Evolutionary conservation across 1,139 yeast species (phyloP).

Genomic region (Candida freyschussii): DNA sequence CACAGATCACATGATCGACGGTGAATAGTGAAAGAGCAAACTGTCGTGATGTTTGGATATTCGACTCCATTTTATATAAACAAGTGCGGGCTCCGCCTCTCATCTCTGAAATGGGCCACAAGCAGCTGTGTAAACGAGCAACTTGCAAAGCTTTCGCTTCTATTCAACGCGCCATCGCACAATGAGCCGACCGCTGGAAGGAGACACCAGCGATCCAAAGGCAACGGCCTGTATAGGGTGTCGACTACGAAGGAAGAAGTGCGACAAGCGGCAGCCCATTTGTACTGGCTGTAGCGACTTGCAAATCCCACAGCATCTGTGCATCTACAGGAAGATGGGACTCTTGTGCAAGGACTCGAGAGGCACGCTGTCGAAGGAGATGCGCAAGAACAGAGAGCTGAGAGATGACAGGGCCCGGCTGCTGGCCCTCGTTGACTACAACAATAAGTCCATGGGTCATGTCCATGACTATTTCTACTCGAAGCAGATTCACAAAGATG

Average conservation of each 20-base stretch:
- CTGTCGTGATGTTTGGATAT: too few species aligned
- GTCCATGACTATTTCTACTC: slow-evolving; percentile 12
- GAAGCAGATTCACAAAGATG: slow-evolving; percentile 4
- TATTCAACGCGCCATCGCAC: too few species aligned
- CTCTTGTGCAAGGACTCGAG: slow-evolving; percentile 17
- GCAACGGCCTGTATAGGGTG: slow-evolving; percentile 19
- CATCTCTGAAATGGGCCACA: too few species aligned
- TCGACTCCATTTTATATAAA: too few species aligned
- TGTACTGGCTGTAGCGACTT: slow-evolving; percentile 16
- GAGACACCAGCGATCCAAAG: too few species aligned
- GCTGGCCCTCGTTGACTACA: slow-evolving; percentile 10
- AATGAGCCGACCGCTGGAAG: too few species aligned
- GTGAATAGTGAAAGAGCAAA: too few species aligned
- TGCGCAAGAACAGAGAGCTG: slow-evolving; percentile 11
- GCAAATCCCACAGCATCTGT: slow-evolving; percentile 14
- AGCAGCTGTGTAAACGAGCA: too few species aligned
- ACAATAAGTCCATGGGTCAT: slow-evolving; percentile 9
- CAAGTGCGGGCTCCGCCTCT: too few species aligned
- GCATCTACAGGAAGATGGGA: slow-evolving; percentile 18
- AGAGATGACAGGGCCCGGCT: slow-evolving; percentile 11
- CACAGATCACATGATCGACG: too few species aligned
- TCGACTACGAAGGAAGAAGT: slow-evolving; percentile 14
- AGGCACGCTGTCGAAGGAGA: slow-evolving; percentile 10
- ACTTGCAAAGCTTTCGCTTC: too few species aligned
- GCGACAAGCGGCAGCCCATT: slow-evolving; percentile 13